Conservation (phyloP, 306 rosid genomes). For the Clitoria ternatea region DNA sequence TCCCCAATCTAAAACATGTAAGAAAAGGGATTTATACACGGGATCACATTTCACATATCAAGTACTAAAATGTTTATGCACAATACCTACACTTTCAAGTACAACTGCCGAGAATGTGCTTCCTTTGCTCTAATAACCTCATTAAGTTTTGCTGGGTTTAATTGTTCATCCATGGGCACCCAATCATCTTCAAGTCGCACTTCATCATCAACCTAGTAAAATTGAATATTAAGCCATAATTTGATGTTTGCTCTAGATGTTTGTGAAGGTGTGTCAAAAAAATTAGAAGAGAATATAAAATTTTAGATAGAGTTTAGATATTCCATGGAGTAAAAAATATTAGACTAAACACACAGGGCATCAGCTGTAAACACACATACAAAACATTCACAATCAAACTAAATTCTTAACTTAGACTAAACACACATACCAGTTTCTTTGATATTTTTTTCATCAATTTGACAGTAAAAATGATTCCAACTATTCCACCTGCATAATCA, state of each 20-base stretch:
- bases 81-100: slow-evolving; percentile 84
- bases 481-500: slow-evolving; percentile 84
- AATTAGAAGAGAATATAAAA: too few species aligned
- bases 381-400: slow-evolving; percentile 10
- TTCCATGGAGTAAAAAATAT: too few species aligned
- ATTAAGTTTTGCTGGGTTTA: slow-evolving; percentile 69
- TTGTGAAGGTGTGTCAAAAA: too few species aligned
- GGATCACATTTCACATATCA: not conserved
- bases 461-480: slow-evolving; percentile 86
- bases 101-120: slow-evolving; percentile 95
- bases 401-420: not conserved
- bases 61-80: not conserved
- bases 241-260: slow-evolving; percentile 17
- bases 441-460: slow-evolving; percentile 65
- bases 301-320: too few species aligned
- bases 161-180: slow-evolving; percentile 93
- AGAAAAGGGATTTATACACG: not conserved
- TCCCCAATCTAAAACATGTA: slow-evolving; percentile 74
- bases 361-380: slow-evolving; percentile 65
- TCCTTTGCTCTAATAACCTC: slow-evolving; percentile 80
- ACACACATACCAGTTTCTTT: slow-evolving; percentile 73
- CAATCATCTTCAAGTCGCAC: slow-evolving; percentile 98
- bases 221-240: slow-evolving; percentile 23
- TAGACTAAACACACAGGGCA: too few species aligned
- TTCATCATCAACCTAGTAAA: slow-evolving; percentile 64